Percentiles rank a stretch among this genome's conserved stretches.
Evolutionary conservation across 495 filamentous ascomycete species (phyloP).

Genomic region (Rhypophila decipiens): DNA sequence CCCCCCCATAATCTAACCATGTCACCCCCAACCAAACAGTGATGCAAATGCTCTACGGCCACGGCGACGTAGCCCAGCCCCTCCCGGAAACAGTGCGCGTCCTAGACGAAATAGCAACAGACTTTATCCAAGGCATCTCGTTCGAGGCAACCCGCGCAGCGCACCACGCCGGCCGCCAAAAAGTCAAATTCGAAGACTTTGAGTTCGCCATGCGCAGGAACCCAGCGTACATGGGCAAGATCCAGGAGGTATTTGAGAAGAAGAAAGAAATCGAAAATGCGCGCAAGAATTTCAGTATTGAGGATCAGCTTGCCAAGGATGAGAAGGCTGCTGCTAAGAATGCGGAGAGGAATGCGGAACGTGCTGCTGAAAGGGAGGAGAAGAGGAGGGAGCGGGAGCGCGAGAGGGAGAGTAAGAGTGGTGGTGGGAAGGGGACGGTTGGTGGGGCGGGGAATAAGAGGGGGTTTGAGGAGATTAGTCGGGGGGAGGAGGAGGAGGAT

Average conservation of each 20-base stretch:
- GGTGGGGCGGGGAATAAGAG: not conserved
- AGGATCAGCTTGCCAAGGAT: slow-evolving; percentile 37
- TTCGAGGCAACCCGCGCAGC: slow-evolving; percentile 81
- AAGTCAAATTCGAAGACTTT: slow-evolving; percentile 98
- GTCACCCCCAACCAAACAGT: slow-evolving; percentile 42
- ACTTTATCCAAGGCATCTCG: slow-evolving; percentile 82
- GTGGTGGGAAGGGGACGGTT: slow-evolving; percentile 7
- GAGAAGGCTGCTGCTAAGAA: slow-evolving; percentile 25
- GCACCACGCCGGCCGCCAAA: slow-evolving; percentile 75
- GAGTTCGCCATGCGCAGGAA: slow-evolving; percentile 85
- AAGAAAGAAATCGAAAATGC: slow-evolving; percentile 71
- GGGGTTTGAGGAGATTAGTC: not conserved
- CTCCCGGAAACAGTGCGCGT: slow-evolving; percentile 77
- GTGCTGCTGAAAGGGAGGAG: not conserved
- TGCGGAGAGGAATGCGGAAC: not conserved
- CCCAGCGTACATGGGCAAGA: slow-evolving; percentile 76
- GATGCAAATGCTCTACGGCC: slow-evolving; percentile 73
- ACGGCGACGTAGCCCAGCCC: slow-evolving; percentile 66
- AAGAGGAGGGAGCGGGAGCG: not conserved
- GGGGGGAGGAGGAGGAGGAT: slow-evolving; percentile 10
- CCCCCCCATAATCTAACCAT: not conserved
- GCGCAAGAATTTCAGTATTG: slow-evolving; percentile 56
- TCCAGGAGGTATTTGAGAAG: slow-evolving; percentile 78
- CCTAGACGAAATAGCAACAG: slow-evolving; percentile 90
- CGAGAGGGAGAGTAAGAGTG: not conserved